phyloP scores from a whole-genome alignment of 768 basidiomycete genomes.

The Russula emetica region DNA sequence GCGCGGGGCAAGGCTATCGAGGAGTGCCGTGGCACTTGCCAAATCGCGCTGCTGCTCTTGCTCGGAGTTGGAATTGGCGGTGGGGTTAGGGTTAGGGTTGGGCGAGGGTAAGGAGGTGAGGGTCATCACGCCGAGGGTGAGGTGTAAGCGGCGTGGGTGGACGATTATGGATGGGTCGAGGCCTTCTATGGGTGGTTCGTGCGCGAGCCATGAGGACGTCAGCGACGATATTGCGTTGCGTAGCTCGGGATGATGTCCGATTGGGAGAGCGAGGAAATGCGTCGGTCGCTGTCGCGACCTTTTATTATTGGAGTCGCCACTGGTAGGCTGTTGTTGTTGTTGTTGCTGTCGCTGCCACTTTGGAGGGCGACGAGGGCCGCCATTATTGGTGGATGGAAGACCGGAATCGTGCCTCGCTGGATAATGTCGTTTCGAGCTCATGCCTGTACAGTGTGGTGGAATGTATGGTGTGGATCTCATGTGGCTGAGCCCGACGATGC shows the following conservation, averaged over 20 bases:
- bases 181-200: constrained; percentile 41
- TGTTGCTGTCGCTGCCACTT: not conserved
- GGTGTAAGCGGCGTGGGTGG: constrained; percentile 54
- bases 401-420: too few relatives aligned
- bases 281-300: constrained; percentile 6
- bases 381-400: not conserved
- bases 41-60: constrained; percentile 25
- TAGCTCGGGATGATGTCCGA: constrained; percentile 35
- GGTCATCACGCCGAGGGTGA: constrained; percentile 73
- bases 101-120: constrained; percentile 34
- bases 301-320: not conserved
- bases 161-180: constrained; percentile 60
- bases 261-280: constrained; percentile 25
- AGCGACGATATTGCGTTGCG: constrained; percentile 31
- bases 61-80: not conserved
- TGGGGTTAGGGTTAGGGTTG: not conserved
- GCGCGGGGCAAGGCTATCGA: constrained; percentile 32
- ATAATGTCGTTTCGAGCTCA: not conserved
- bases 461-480: not conserved
- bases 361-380: not conserved
- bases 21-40: constrained; percentile 29
- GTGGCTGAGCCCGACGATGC: not conserved
- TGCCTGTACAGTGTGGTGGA: not conserved
- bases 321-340: not conserved
- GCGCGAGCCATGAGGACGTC: constrained; percentile 33